Base-by-base conservation (phyloP, 2,329 filamentous ascomycete genomes). In the Botryotinia convoluta region DNA sequence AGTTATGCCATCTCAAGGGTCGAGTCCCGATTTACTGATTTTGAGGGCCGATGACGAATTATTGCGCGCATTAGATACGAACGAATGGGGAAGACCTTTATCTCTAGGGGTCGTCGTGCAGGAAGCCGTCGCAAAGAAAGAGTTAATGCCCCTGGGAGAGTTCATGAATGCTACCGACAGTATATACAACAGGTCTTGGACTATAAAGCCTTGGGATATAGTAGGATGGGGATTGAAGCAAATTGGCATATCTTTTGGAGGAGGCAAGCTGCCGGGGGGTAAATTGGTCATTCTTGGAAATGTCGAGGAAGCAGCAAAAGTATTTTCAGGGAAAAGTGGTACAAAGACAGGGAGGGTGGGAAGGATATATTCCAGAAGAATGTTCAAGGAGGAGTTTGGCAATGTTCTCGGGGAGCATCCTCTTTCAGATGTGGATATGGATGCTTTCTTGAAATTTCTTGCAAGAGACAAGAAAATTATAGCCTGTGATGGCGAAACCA, bases 41-140 rank as follows among this genome's bases (percentile, higher is more conserved):
- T 81, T 92, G 42, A 83, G 84, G 12, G 82, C 88, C 54, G 86
- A 88, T 77, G 89, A 92, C 51, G 85, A 88, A 44, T 86, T 99
- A 1, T 84, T 92, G 35, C 87, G 89, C 37, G 89, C 90, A 51
- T 85, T 99, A 71, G 91, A 95, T 77, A 92, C 87, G 67, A 90
- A 90, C 62, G 90, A 95, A 78, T 95, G 90, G 82, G 96, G 96
- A 2, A 88, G 91, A 63, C 96, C 96, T 2, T 86, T 95, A 16
- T 93, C 93, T 4, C 84, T 99, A 0, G 92, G 92, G 1, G 89
- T 91, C 5, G 96, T 95, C 8, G 85, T 98, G 67, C 83, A 84
- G 44, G 95, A 98, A 78, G 92, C 93, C 0, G 84, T 96, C 1
- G 85, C 87, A 69, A 88, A 86, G 61, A 89, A 87, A 64, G 90